Conservation (phyloP, 257 asterid genomes). For the Solanum neorickii region DNA sequence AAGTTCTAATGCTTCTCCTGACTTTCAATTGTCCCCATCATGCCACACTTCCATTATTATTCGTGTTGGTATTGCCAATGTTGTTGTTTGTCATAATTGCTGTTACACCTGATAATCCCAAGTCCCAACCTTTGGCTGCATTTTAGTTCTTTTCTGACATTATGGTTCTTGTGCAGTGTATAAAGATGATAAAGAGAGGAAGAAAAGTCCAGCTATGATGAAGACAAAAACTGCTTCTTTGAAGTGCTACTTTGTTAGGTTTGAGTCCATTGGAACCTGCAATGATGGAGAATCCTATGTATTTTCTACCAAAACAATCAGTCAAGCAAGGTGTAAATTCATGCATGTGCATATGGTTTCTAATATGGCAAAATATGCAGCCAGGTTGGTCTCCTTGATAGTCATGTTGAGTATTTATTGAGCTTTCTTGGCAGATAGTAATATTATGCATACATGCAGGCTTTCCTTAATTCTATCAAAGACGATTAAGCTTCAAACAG, state of each 20-base stretch:
- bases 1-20: background rate
- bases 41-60: background rate
- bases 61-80: background rate
- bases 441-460: conserved; percentile 26
- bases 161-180: conserved; percentile 33
- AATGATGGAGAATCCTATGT: conserved; percentile 10
- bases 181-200: conserved; percentile 48
- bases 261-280: conserved; percentile 25
- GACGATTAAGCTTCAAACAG: conserved; percentile 41
- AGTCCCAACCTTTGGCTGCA: background rate
- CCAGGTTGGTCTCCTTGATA: conserved; percentile 40
- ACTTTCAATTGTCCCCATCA: background rate
- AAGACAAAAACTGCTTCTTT: conserved; percentile 11
- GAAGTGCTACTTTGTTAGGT: conserved; percentile 48
- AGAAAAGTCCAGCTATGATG: conserved; percentile 19
- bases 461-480: conserved; percentile 68
- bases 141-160: background rate
- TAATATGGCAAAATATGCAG: conserved; percentile 64
- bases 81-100: background rate
- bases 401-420: background rate
- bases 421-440: background rate
- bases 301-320: conserved; percentile 17
- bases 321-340: conserved; percentile 52
- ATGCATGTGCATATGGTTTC: conserved; percentile 68
- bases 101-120: background rate